Evolutionary conservation across 768 basidiomycete genomes (phyloP).

Genomic region (Kwoniella shandongensis): DNA sequence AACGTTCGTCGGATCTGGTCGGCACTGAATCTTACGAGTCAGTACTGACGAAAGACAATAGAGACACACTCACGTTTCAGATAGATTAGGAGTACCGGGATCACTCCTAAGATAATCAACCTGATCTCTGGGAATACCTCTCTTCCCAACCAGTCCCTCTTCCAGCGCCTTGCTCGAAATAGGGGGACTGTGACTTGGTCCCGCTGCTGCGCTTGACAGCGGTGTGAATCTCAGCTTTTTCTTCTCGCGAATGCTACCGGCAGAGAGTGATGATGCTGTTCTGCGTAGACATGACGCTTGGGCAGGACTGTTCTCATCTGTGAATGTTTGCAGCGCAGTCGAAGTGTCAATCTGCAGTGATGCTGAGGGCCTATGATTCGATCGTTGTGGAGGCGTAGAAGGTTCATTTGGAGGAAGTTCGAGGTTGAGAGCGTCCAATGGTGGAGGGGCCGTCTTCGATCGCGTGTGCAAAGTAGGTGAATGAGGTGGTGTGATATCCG

Average conservation of each 20-base stretch:
- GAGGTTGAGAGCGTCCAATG: conserved; percentile 5
- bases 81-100: conserved; percentile 53
- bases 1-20: conserved; percentile 53
- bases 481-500: conserved; percentile 6
- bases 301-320: conserved; percentile 9
- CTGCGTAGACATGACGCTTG: conserved; percentile 14
- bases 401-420: neutral
- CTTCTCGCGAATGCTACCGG: conserved; percentile 8
- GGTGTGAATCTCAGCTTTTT: conserved; percentile 18
- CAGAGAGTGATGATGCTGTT: conserved; percentile 11
- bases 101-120: conserved; percentile 36
- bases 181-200: conserved; percentile 12
- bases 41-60: neutral
- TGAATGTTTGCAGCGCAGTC: neutral
- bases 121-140: conserved; percentile 34
- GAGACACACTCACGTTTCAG: conserved; percentile 46
- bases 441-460: conserved; percentile 18
- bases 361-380: neutral
- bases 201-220: conserved; percentile 9
- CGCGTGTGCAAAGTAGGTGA: conserved; percentile 7
- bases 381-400: too few species aligned
- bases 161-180: conserved; percentile 12
- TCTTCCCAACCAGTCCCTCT: conserved; percentile 15
- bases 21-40: conserved; percentile 31
- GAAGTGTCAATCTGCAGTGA: neutral